Evolutionary conservation across 768 basidiomycete genomes (phyloP).

Genomic region (Mycena maculata): DNA sequence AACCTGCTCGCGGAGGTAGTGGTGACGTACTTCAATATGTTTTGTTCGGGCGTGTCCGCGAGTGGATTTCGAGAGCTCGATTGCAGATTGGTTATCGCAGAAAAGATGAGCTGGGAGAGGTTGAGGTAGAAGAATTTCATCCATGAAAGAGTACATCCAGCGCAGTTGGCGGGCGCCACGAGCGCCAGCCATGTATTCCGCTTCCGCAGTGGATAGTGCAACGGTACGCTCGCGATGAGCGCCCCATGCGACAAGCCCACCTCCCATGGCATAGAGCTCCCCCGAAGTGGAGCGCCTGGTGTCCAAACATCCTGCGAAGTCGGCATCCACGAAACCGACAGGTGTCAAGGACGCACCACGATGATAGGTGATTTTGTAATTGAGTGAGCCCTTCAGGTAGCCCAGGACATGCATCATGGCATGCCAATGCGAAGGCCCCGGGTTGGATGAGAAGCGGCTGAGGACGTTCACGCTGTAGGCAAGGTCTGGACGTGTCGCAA

Average conservation of each 20-base stretch:
- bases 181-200: background rate
- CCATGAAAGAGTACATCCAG: constrained; percentile 5
- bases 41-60: background rate
- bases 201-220: background rate
- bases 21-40: background rate
- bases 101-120: background rate
- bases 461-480: background rate
- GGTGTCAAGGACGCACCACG: background rate
- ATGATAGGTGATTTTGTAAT: constrained; percentile 37
- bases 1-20: background rate
- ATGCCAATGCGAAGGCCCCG: constrained; percentile 40
- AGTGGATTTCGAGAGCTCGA: background rate
- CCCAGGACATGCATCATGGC: constrained; percentile 39
- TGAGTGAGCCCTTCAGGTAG: constrained; percentile 44
- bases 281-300: constrained; percentile 7
- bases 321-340: constrained; percentile 3
- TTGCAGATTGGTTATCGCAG: background rate
- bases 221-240: background rate
- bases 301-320: background rate
- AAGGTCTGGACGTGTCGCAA: no score
- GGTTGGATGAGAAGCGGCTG: constrained; percentile 26
- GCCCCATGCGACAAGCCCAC: background rate
- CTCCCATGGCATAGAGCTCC: background rate
- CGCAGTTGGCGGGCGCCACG: background rate
- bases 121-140: background rate